Evolutionary conservation across 108 stramenopile genomes (phyloP).

Genomic region (Cyclotella cryptica): DNA sequence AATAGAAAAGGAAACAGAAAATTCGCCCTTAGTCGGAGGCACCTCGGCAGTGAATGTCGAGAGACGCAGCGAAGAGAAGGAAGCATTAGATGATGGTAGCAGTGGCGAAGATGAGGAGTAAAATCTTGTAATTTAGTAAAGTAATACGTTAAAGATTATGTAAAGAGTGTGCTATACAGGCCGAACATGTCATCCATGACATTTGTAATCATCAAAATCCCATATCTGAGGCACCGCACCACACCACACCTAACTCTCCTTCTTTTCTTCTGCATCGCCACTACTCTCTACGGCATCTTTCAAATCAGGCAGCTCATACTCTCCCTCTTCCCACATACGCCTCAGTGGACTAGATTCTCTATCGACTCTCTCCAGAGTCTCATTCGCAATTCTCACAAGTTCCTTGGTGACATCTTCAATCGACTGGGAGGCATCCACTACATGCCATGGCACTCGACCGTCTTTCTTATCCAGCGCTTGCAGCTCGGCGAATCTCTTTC

Average conservation of each 20-base stretch:
- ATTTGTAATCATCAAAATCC: too few relatives aligned
- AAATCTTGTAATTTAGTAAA: slow-evolving; percentile 8
- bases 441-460: slow-evolving; percentile 75
- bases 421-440: slow-evolving; percentile 79
- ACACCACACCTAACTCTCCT: slow-evolving; percentile 1
- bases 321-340: slow-evolving; percentile 67
- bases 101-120: not conserved
- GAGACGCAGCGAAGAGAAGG: too few relatives aligned
- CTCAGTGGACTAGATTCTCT: slow-evolving; percentile 46
- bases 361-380: slow-evolving; percentile 59
- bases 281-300: not conserved
- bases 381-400: slow-evolving; percentile 67
- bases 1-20: not conserved
- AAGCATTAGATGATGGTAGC: not conserved
- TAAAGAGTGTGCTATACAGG: too few relatives aligned
- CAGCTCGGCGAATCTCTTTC: slow-evolving; percentile 79
- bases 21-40: not conserved
- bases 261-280: slow-evolving; percentile 16
- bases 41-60: too few relatives aligned
- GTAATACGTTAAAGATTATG: not conserved
- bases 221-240: too few relatives aligned
- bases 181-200: too few relatives aligned
- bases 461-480: slow-evolving; percentile 67
- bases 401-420: slow-evolving; percentile 80
- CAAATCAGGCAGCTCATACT: slow-evolving; percentile 44